Base-by-base conservation (phyloP, 2,329 filamentous ascomycete species). In the Cadophora sp. region DNA sequence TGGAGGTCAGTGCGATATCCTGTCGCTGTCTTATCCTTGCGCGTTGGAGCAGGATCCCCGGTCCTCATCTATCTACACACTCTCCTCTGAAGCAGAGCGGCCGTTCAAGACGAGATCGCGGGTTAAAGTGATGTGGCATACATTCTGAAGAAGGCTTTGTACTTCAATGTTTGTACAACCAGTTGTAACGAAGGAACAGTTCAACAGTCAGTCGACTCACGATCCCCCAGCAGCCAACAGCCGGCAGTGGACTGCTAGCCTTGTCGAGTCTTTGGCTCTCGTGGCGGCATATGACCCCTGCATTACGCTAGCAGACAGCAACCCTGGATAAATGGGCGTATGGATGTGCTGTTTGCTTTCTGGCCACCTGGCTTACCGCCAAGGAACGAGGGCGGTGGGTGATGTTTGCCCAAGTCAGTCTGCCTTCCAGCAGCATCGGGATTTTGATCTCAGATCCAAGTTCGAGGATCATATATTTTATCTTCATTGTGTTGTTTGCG, bases 281-380 rank as follows among this genome's bases (percentile, higher is more conserved):
- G 19, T 22, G 31, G 56, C 56, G 56, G 56, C 56, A 59, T 37
- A 59, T 59, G 56, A 26, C 55, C 56, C 56, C 34, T 59, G 56
- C 55, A 11, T 9, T 43, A 22, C 56, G 56, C 56, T 59, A 59
- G 40, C 19, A 58, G 55, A 58, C n/a, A 43, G 40, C 40, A 43
- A 43, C 40, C 40, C 40, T 43, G 40, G 40, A 43, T 43, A 3
- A 5, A 19, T 19, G 11, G 40, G 12, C 14, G 40, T 5, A 16
- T 43, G 40, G 40, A 43, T 43, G 40, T 16, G 40, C 40, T 58
- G 31, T 34, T 24, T 53, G 50, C 26, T 37, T 58, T 34, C 55
- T n/a, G 29, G 31, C 55, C 55, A 56, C 55, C n/a, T 37, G 29
- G 55, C 55, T 37, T 19, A 22, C 24, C 29, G 31, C 29, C 55